phyloP scores from a whole-genome alignment of 2,329 filamentous ascomycete species.

The Lasiodiplodia citricola region DNA sequence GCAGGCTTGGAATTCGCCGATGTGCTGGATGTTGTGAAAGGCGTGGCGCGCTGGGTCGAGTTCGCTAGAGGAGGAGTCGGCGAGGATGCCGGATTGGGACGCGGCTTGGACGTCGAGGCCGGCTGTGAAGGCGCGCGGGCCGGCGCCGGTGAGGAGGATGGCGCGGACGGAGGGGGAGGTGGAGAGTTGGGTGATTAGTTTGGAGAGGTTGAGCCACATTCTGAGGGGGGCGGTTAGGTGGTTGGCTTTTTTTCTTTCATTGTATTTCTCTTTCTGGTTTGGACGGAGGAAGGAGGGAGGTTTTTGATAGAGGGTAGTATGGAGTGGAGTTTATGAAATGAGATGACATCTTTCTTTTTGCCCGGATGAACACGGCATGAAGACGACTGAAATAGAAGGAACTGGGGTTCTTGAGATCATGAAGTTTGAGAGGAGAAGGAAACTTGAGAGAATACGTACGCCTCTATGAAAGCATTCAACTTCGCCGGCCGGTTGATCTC shows the following conservation, averaged over 20 bases:
- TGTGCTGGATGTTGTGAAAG: slow-evolving; percentile 60
- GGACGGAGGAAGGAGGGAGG: neutral
- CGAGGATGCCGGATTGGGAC: slow-evolving; percentile 56
- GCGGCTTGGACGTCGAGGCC: slow-evolving; percentile 83
- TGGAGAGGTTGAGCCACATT: slow-evolving; percentile 84
- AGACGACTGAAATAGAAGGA: neutral
- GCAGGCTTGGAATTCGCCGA: slow-evolving; percentile 80
- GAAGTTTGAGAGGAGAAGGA: neutral
- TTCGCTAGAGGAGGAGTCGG: slow-evolving; percentile 29
- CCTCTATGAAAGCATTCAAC: slow-evolving; percentile 83
- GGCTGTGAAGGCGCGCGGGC: slow-evolving; percentile 81
- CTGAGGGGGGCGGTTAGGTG: slow-evolving; percentile 39
- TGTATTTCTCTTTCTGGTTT: neutral
- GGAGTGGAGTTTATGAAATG: neutral
- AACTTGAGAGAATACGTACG: slow-evolving; percentile 42
- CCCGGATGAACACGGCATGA: neutral
- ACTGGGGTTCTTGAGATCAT: too few relatives aligned
- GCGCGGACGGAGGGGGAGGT: slow-evolving; percentile 73
- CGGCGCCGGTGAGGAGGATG: slow-evolving; percentile 80
- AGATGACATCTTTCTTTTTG: neutral
- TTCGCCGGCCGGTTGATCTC: slow-evolving; percentile 88
- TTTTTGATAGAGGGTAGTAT: neutral
- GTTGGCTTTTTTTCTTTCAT: neutral
- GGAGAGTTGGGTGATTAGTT: slow-evolving; percentile 75
- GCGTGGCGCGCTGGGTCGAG: slow-evolving; percentile 13